These are phyloP conservation scores for Isatis tinctoria DNA, from an alignment of 345 rosid species.

Conservation along the genomic window DNA sequence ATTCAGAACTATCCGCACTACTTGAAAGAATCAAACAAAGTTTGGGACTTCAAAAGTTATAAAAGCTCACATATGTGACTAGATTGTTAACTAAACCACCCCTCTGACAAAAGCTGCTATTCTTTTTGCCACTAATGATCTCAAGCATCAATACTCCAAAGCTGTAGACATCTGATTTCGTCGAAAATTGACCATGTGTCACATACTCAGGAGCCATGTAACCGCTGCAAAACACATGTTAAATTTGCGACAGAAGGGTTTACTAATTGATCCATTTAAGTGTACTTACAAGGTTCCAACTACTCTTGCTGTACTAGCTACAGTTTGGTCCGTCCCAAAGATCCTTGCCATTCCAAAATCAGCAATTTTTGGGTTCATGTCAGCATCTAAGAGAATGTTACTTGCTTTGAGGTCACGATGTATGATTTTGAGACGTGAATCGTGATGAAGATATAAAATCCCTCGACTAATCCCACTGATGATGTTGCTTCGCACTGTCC, in stretches of 20 bases:
- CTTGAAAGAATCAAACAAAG: not conserved
- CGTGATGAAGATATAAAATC: constrained; percentile 33
- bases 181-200: constrained; percentile 4
- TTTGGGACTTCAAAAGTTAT: not conserved
- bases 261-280: not conserved
- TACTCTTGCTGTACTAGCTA: not conserved
- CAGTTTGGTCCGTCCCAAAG: not conserved
- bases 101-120: constrained; percentile 15
- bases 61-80: not conserved
- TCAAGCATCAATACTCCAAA: constrained; percentile 30
- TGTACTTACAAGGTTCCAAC: not conserved
- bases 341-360: constrained; percentile 19
- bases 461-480: constrained; percentile 27
- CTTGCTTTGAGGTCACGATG: constrained; percentile 34
- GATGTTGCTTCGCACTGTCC: constrained; percentile 20
- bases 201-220: constrained; percentile 21
- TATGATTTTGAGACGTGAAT: constrained; percentile 33
- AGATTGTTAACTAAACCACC: not conserved
- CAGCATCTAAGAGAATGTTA: constrained; percentile 27
- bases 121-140: constrained; percentile 25
- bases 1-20: not conserved
- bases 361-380: constrained; percentile 15
- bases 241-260: not conserved
- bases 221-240: constrained; percentile 8
- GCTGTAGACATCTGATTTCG: constrained; percentile 31